phyloP scores from a whole-genome alignment of 2,329 filamentous ascomycete species.

The Botrytis fabae region DNA sequence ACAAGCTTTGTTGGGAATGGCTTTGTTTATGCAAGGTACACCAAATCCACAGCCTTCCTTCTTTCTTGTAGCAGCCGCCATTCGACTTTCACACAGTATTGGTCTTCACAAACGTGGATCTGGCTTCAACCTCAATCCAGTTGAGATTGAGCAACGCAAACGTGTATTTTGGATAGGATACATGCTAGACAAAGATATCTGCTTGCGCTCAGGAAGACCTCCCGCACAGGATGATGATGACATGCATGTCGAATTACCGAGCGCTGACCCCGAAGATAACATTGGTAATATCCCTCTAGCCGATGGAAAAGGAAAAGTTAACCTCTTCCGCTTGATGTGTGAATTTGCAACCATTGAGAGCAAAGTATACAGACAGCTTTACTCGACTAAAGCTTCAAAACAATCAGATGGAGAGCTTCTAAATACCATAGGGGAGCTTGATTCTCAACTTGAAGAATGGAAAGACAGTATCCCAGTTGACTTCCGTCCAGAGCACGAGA shows the following conservation, averaged over 20 bases:
- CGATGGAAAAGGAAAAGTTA: conserved; percentile 89
- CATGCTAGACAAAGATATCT: conserved; percentile 72
- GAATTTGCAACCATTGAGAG: conserved; percentile 90
- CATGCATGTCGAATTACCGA: conserved; percentile 95
- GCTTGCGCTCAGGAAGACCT: conserved; percentile 69
- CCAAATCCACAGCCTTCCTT: conserved; percentile 95
- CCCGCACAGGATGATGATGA: conserved; percentile 75
- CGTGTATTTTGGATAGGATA: conserved; percentile 78
- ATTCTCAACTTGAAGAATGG: conserved; percentile 89
- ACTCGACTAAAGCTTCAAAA: conserved; percentile 88
- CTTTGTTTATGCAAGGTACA: conserved; percentile 91
- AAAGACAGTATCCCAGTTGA: conserved; percentile 94
- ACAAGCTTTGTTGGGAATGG: conserved; percentile 90
- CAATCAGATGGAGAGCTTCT: conserved; percentile 90
- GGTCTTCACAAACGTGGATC: conserved; percentile 92
- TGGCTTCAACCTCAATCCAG: conserved; percentile 87
- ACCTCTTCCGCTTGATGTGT: conserved; percentile 90
- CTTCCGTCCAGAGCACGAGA: conserved; percentile 95
- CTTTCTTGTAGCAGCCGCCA: conserved; percentile 85
- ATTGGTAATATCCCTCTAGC: conserved; percentile 91
- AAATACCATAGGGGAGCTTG: conserved; percentile 93
- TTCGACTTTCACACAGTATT: conserved; percentile 88
- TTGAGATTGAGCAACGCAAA: conserved; percentile 89
- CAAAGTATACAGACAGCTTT: conserved; percentile 88
- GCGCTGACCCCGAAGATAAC: conserved; percentile 85